Evolutionary conservation across 164 flowering plant species (phyloP).

Genomic region (Vitis amurensis): DNA sequence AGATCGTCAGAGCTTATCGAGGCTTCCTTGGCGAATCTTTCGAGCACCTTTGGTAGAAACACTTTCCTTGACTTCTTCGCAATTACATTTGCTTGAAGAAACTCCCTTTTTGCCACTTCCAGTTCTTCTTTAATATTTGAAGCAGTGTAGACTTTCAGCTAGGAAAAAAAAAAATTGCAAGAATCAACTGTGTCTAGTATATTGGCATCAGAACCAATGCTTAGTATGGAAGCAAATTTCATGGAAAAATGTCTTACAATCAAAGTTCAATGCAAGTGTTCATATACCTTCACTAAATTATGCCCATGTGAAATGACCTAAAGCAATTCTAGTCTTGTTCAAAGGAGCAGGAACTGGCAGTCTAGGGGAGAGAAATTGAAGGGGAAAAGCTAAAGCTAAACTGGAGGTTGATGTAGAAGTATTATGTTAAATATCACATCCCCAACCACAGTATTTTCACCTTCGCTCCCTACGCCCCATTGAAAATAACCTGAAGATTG

Average conservation of each 20-base stretch:
- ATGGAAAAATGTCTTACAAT: not conserved
- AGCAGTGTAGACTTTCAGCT: slow-evolving; percentile 81
- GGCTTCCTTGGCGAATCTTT: slow-evolving; percentile 69
- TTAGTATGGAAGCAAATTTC: not conserved
- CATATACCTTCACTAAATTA: too few relatives aligned
- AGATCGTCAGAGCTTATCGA: slow-evolving; percentile 49
- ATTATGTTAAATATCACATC: too few relatives aligned
- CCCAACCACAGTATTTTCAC: too few relatives aligned
- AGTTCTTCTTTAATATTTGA: slow-evolving; percentile 62
- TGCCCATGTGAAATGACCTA: too few relatives aligned
- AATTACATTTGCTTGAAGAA: slow-evolving; percentile 67
- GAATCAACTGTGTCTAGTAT: not conserved
- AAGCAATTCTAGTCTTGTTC: too few relatives aligned
- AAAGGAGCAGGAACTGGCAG: too few relatives aligned
- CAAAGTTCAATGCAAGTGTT: not conserved
- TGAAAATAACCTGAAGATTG: not conserved
- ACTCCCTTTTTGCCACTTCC: slow-evolving; percentile 65
- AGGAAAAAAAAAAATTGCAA: slow-evolving; percentile 1
- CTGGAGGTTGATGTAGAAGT: too few relatives aligned
- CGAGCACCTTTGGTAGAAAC: slow-evolving; percentile 66
- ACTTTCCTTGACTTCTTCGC: slow-evolving; percentile 75
- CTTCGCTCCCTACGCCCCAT: too few relatives aligned
- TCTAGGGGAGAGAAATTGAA: too few relatives aligned
- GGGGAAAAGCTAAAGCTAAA: too few relatives aligned
- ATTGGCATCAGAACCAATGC: not conserved